Conservation (phyloP, 2,329 filamentous ascomycete genomes). For the Teratosphaeria gauchensis region DNA sequence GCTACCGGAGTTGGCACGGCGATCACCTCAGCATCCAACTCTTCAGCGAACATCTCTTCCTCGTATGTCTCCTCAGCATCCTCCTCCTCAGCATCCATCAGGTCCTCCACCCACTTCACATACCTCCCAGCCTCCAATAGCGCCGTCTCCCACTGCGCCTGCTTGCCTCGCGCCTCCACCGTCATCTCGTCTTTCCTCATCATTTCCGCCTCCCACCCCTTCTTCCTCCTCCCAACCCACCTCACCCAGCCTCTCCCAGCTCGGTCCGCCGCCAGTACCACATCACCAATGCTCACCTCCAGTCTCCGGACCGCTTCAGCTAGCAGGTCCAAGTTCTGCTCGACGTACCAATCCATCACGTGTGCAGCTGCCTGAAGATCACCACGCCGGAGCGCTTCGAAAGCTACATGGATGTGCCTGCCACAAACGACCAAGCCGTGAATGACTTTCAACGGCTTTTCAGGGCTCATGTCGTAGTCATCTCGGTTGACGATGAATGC, state of each 20-base stretch:
- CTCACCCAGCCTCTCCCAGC: not conserved
- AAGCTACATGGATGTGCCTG: not conserved
- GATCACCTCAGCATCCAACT: too few species aligned
- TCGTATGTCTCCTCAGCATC: not conserved
- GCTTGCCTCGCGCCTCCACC: not conserved
- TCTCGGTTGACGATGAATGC: not conserved
- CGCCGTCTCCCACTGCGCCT: not conserved
- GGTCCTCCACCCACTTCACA: not conserved
- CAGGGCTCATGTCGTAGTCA: not conserved
- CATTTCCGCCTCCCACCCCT: not conserved
- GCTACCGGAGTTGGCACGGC: too few species aligned
- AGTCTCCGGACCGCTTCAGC: not conserved
- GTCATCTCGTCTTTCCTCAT: not conserved
- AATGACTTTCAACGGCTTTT: not conserved
- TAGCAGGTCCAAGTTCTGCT: too few species aligned
- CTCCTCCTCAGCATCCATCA: not conserved
- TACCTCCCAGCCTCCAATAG: not conserved
- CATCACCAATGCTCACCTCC: not conserved
- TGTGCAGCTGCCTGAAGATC: too few species aligned
- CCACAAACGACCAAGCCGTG: not conserved
- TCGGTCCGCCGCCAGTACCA: not conserved
- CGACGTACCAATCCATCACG: too few species aligned
- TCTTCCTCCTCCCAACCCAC: not conserved
- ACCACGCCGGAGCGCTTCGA: not conserved
- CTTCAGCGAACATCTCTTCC: not conserved